These are phyloP conservation scores for Artemisia tridentata DNA, from an alignment of 129 eudicot genomes.

Conservation along the genomic window DNA sequence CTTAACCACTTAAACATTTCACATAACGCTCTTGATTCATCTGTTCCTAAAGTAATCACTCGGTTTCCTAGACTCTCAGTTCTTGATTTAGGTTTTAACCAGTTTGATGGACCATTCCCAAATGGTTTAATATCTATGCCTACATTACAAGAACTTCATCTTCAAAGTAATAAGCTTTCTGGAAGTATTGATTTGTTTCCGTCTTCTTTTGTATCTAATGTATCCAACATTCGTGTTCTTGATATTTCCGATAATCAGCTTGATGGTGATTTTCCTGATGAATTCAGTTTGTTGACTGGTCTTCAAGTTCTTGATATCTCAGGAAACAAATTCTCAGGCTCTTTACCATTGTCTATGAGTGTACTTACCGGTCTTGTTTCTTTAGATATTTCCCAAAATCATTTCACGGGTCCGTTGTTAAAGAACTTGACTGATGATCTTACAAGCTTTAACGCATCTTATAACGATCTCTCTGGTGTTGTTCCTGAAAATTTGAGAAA, in stretches of 20 bases:
- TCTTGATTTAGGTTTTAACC: constrained; percentile 87
- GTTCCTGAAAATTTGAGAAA: constrained; percentile 88
- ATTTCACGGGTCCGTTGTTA: constrained; percentile 71
- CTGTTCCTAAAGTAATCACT: constrained; percentile 65
- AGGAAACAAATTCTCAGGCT: constrained; percentile 80
- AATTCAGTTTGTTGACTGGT: constrained; percentile 53
- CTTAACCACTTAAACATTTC: constrained; percentile 81
- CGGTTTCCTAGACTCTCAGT: constrained; percentile 65
- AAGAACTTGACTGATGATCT: constrained; percentile 55
- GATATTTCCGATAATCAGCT: constrained; percentile 79
- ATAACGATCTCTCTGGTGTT: constrained; percentile 85
- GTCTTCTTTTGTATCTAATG: constrained; percentile 37
- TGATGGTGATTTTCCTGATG: constrained; percentile 68
- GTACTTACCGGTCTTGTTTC: constrained; percentile 50
- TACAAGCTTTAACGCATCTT: constrained; percentile 76
- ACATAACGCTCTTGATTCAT: constrained; percentile 54
- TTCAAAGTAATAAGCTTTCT: constrained; percentile 52
- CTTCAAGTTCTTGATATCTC: constrained; percentile 66
- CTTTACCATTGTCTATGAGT: constrained; percentile 66
- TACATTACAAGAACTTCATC: constrained; percentile 79
- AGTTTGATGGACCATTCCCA: constrained; percentile 62
- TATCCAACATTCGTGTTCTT: constrained; percentile 58
- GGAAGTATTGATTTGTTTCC: constrained; percentile 60
- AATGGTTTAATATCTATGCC: constrained; percentile 56
- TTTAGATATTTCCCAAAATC: constrained; percentile 73